Percentiles rank a stretch among this genome's conserved stretches.
Evolutionary conservation across 2,329 filamentous ascomycete genomes (phyloP).

Genomic region (Botryosphaeria dothidea): DNA sequence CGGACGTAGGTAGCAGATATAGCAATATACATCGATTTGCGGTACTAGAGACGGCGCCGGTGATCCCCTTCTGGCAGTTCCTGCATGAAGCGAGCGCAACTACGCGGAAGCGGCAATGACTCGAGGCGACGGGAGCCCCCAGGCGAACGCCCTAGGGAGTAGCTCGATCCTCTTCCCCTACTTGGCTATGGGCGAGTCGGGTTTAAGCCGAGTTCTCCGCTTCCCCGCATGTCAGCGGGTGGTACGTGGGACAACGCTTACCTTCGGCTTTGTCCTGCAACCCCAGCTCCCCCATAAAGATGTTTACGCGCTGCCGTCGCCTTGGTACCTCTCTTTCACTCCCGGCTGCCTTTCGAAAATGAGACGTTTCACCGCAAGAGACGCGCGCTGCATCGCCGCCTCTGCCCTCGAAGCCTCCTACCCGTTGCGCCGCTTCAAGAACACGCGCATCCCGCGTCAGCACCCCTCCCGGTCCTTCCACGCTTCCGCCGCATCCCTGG

Average conservation of each 20-base stretch:
- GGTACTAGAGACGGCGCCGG: not conserved
- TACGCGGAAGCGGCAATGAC: not conserved
- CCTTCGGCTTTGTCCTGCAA: constrained; percentile 16
- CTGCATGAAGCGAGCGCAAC: not conserved
- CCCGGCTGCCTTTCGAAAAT: not conserved
- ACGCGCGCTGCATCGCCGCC: not conserved
- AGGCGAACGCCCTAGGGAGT: not conserved
- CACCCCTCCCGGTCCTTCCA: constrained; percentile 27
- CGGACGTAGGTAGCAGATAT: not conserved
- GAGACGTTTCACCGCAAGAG: constrained; percentile 7
- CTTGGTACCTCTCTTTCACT: not conserved
- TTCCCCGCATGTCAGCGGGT: constrained; percentile 5
- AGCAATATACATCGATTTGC: constrained; percentile 10
- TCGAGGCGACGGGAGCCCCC: not conserved
- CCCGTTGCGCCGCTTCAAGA: constrained; percentile 11
- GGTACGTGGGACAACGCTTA: constrained; percentile 7
- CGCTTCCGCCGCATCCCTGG: constrained; percentile 36
- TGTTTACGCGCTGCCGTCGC: not conserved
- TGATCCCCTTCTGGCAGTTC: not conserved
- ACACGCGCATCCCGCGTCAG: constrained; percentile 3
- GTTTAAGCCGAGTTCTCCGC: constrained; percentile 4
- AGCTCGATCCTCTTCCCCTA: not conserved
- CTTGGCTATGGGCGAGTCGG: not conserved
- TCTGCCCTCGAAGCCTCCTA: not conserved
- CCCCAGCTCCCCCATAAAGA: constrained; percentile 7